Evolutionary conservation across 2,329 filamentous ascomycete species (phyloP), one percentile per base, ranked within the genome.

Genomic region (Pseudogymnoascus verrucosus): DNA sequence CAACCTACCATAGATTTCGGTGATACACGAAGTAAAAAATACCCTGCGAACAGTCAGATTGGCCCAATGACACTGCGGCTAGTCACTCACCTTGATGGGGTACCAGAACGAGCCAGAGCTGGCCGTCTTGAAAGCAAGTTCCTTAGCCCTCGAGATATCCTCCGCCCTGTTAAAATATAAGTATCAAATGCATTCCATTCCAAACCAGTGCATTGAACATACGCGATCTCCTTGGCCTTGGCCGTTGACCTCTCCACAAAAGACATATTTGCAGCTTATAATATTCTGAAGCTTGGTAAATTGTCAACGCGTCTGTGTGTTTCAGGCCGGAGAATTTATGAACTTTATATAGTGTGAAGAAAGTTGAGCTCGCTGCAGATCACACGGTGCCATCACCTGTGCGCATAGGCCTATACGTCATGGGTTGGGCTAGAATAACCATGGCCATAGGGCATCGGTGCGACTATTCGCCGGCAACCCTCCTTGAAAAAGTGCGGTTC

Each of bases 61-160:
- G 39, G 39, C 14, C 36, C 62, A 26, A 47, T 57, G 40, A 64
- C 16, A 37, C 31, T 23, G 28, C n/a, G 14, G 26, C 21, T 14
- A 10, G 19, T 23, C n/a, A 34, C 14, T 5, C 73, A 83, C 81
- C 79, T 83, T 92, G 76, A 97, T 81, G 26, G 93, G 93, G 76
- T 96, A 97, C 67, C 96, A 76, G 73, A 95, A 96, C 23, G 92
- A 85, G 60, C 86, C 85, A 67, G 91, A 96, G 69, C 81, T 85
- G 61, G 87, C 84, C 34, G 91, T 90, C 71, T 91, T 85, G 42
- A 81, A 77, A 44, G 90, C 81, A 39, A 92, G 79, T 14, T 76
- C 76, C 68, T 80, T 85, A 63, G 89, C 83, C 67, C 87, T 85
- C 65, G 84, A 80, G 64, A 87, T 87, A 72, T 97, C 93, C 68